Evolutionary conservation across 768 basidiomycete genomes (phyloP).

Genomic region (Kwoniella europaea): DNA sequence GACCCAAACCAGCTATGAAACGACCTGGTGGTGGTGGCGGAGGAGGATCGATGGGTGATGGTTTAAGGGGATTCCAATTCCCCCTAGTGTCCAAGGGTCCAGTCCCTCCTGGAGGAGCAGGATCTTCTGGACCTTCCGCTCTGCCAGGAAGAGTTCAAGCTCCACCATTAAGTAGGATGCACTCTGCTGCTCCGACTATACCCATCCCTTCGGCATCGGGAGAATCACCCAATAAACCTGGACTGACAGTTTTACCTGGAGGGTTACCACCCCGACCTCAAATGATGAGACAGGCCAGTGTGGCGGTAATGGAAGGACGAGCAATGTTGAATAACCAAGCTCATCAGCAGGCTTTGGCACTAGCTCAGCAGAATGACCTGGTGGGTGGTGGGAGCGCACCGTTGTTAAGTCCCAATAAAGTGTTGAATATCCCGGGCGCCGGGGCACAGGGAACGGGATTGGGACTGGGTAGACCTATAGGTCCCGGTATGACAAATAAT

Average conservation of each 20-base stretch:
- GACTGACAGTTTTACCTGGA: background rate
- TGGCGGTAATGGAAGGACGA: conserved; percentile 64
- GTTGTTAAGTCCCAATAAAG: conserved; percentile 27
- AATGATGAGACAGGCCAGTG: conserved; percentile 66
- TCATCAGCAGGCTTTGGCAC: conserved; percentile 32
- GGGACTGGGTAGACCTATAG: conserved; percentile 10
- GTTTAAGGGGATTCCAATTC: conserved; percentile 51
- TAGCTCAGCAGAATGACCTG: conserved; percentile 31
- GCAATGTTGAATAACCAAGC: conserved; percentile 36
- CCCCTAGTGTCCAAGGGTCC: conserved; percentile 36
- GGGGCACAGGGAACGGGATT: background rate
- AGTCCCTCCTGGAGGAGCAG: conserved; percentile 15
- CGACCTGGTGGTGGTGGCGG: conserved; percentile 39
- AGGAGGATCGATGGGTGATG: conserved; percentile 47
- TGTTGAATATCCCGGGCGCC: conserved; percentile 18
- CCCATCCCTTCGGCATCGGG: conserved; percentile 3
- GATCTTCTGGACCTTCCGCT: conserved; percentile 5
- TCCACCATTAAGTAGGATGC: conserved; percentile 34
- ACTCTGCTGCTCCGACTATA: conserved; percentile 42
- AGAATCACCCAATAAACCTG: conserved; percentile 15
- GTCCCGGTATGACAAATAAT: conserved; percentile 2
- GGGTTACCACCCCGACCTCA: conserved; percentile 41
- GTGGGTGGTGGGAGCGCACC: background rate
- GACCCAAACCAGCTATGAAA: conserved; percentile 18
- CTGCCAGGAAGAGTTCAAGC: conserved; percentile 11